Percentiles rank a stretch among this genome's conserved stretches.
Evolutionary conservation across 2,329 filamentous ascomycete species (phyloP).

Genomic region (Hypoxylon sp.): DNA sequence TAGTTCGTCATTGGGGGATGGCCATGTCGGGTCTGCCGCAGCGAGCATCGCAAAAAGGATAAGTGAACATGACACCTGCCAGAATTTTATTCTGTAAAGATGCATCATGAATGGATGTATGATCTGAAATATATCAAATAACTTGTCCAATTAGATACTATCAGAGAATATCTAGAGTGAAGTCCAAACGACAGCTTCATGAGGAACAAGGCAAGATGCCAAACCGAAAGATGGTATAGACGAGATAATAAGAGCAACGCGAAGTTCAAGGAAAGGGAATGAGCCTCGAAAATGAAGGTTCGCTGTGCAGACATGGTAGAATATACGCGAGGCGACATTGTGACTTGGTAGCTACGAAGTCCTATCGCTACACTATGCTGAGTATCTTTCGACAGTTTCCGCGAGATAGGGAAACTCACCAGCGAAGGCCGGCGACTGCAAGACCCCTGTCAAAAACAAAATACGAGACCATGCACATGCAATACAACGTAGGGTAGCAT

Average conservation of each 20-base stretch:
- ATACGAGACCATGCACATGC: slow-evolving; percentile 42
- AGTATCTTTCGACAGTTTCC: slow-evolving; percentile 28
- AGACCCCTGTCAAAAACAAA: slow-evolving; percentile 31
- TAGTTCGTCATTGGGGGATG: slow-evolving; percentile 68
- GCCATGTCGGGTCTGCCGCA: slow-evolving; percentile 69
- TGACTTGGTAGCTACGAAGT: slow-evolving; percentile 11
- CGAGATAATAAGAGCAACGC: neutral
- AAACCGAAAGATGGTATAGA: neutral
- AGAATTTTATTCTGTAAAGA: slow-evolving; percentile 44
- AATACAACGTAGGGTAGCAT: slow-evolving; percentile 35
- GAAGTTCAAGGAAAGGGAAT: neutral
- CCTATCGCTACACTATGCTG: slow-evolving; percentile 21
- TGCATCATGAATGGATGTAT: slow-evolving; percentile 46
- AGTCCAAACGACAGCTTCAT: slow-evolving; percentile 1
- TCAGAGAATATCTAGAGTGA: slow-evolving; percentile 1
- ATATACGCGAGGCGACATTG: slow-evolving; percentile 23
- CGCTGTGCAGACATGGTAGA: slow-evolving; percentile 3
- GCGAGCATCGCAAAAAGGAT: slow-evolving; percentile 47
- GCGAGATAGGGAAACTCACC: slow-evolving; percentile 33
- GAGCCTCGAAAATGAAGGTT: slow-evolving; percentile 2
- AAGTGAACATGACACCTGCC: slow-evolving; percentile 55
- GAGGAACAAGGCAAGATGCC: neutral
- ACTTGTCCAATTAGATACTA: slow-evolving; percentile 14
- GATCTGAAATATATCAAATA: slow-evolving; percentile 22
- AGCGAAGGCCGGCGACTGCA: slow-evolving; percentile 34